Conservation (phyloP, 768 basidiomycete species). For the Pleurotus cornucopiae region DNA sequence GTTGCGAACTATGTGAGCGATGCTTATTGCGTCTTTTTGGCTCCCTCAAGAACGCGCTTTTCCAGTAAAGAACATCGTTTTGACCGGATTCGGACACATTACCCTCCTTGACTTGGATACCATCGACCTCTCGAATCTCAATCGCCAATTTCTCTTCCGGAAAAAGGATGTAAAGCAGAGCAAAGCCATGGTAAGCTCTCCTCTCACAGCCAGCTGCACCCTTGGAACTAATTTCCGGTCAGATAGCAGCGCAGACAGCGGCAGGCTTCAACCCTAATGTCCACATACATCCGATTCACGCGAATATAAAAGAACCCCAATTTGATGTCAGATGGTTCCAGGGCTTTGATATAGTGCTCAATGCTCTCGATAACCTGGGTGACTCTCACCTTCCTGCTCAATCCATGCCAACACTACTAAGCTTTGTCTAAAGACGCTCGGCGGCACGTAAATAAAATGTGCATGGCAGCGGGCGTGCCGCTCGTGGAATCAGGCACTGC, state of each 20-base stretch:
- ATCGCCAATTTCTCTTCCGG: constrained; percentile 93
- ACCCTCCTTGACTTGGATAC: constrained; percentile 95
- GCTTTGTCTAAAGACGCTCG: constrained; percentile 64
- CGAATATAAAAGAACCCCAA: constrained; percentile 90
- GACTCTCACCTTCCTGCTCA: constrained; percentile 17
- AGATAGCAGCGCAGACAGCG: constrained; percentile 84
- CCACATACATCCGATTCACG: constrained; percentile 83
- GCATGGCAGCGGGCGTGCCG: constrained; percentile 87
- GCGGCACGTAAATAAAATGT: constrained; percentile 96
- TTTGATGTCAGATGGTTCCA: constrained; percentile 91
- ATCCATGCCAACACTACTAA: background rate
- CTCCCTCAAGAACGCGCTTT: background rate
- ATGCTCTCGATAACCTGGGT: constrained; percentile 97
- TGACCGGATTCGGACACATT: constrained; percentile 90
- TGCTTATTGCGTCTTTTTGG: background rate
- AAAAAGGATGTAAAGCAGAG: constrained; percentile 98
- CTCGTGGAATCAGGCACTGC: constrained; percentile 96
- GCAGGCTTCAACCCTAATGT: constrained; percentile 86
- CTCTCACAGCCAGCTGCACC: background rate
- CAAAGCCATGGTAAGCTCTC: constrained; percentile 76
- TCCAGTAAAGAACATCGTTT: constrained; percentile 91
- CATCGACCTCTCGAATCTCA: constrained; percentile 96
- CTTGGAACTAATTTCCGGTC: constrained; percentile 3
- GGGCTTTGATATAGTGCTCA: constrained; percentile 87
- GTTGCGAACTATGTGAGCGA: constrained; percentile 85